Conservation (phyloP, 2,329 filamentous ascomycete genomes). For the Diaporthe sp. region DNA sequence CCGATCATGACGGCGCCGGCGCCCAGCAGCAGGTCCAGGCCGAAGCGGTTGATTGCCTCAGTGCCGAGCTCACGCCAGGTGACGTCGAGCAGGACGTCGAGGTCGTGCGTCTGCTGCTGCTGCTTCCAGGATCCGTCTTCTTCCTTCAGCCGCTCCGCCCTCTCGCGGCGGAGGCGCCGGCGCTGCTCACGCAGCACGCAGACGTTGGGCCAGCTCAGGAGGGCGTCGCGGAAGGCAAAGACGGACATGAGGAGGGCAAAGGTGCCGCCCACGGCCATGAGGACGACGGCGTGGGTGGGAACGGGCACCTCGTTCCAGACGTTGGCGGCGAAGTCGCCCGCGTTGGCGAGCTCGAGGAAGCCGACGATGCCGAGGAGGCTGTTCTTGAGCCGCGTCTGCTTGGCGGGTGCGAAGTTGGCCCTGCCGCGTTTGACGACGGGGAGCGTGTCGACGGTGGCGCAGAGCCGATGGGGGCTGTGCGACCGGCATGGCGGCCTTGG, state of each 20-base stretch:
- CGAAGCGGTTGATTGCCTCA: slow-evolving; percentile 63
- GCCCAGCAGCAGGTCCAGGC: slow-evolving; percentile 66
- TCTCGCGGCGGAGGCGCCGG: slow-evolving; percentile 34
- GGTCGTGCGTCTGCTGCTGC: slow-evolving; percentile 34
- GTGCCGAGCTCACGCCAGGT: slow-evolving; percentile 63
- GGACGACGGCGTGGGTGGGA: slow-evolving; percentile 60
- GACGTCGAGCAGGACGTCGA: slow-evolving; percentile 58
- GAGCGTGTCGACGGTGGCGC: slow-evolving; percentile 11
- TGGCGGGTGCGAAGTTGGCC: neutral
- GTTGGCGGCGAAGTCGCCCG: slow-evolving; percentile 69
- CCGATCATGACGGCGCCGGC: slow-evolving; percentile 65
- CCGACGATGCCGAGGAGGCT: slow-evolving; percentile 53
- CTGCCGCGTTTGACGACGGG: neutral
- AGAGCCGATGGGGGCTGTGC: slow-evolving; percentile 1
- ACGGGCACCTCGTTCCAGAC: slow-evolving; percentile 68
- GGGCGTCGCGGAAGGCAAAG: slow-evolving; percentile 61
- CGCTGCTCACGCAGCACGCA: slow-evolving; percentile 59
- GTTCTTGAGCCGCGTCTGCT: slow-evolving; percentile 36
- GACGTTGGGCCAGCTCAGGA: slow-evolving; percentile 61
- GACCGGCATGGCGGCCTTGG: neutral
- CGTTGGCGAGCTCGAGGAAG: slow-evolving; percentile 68
- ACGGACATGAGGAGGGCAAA: slow-evolving; percentile 59
- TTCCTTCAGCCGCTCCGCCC: slow-evolving; percentile 42
- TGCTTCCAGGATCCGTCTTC: neutral
- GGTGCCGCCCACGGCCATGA: slow-evolving; percentile 67